Base-by-base conservation (phyloP, 2,329 filamentous ascomycete genomes). In the Phaeosphaeriaceae sp. region DNA sequence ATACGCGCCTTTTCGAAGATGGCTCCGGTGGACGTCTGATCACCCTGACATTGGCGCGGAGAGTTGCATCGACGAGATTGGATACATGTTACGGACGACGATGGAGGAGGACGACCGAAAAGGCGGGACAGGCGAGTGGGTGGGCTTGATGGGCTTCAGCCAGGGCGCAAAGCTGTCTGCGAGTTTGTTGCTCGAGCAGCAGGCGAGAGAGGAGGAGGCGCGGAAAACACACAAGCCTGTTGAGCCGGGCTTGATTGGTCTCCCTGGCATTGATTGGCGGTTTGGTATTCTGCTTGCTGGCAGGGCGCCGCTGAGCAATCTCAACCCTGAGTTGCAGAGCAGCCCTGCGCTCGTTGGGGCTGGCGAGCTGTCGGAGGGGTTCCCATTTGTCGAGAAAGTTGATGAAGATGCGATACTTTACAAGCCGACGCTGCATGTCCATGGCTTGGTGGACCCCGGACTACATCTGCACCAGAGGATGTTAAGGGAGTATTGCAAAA, bases 361-460 rank as follows among this genome's bases (percentile, higher is more conserved):
- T 31, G 78, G 75, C 0, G 73, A 75, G 13, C 78, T 86, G 24
- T 77, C 75, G 22, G 81, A 83, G 45, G 80, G 81, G 21, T 74
- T 74, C 22, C 64, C 75, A 33, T 76, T 75, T 25, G 69, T 70
- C 33, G 65, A 70, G 21, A 63, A 70, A 44, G 68, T 83, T 24
- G 78, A 82, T 15, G 70, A 72, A 22, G 76, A 75, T 51, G 80
- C 81, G n/a, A 81, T 85, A 22, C 70, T 90, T 56, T 78, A 71
- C 25, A 65, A 87, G 48, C 88, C 88, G 27, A 90, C 89, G 0
- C 73, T 91, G 5, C 89, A 91, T 77, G 87, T 91, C 1, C 89
- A 91, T 76, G 89, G 89, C 0, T 64, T 87, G 60, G 78, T 79
- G 19, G 88, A 90, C 74, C 80, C 83, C 0, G 87, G 87, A 0